A percentile compares a stretch with the other conserved stretches of the same genome.
Conservation (phyloP, 805 yeast species). For the Cephaloascus fragrans region DNA sequence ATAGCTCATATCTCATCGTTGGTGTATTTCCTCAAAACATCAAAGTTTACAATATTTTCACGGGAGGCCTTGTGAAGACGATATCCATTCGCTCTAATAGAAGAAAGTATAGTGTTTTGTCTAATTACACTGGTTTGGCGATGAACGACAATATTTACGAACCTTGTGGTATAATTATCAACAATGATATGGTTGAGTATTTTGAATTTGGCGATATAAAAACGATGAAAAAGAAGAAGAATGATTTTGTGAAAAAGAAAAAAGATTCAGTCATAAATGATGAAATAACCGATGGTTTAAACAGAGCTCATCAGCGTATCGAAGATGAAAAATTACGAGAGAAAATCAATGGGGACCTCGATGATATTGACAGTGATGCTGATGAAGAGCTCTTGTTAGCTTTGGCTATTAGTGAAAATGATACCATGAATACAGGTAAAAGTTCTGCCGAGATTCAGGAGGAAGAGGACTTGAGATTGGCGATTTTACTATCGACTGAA, state of each 20-base stretch:
- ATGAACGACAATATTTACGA: conserved; percentile 14
- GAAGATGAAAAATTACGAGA: conserved; percentile 19
- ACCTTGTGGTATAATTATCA: conserved; percentile 26
- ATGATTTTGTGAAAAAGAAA: conserved; percentile 12
- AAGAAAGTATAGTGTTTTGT: conserved; percentile 7
- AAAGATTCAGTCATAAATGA: conserved; percentile 16
- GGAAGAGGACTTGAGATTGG: conserved; percentile 20
- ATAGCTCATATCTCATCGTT: conserved; percentile 14
- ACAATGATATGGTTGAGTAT: conserved; percentile 33
- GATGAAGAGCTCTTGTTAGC: conserved; percentile 29
- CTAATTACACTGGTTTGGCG: conserved; percentile 17
- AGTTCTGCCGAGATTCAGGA: conserved; percentile 3
- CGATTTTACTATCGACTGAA: conserved; percentile 13
- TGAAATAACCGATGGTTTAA: conserved; percentile 18
- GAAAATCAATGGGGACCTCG: conserved; percentile 36
- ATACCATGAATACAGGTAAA: conserved; percentile 10
- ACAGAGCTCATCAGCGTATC: conserved; percentile 11
- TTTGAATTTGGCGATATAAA: conserved; percentile 32
- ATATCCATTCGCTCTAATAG: conserved; percentile 20
- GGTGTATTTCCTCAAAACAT: conserved; percentile 26
- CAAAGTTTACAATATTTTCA: conserved; percentile 29
- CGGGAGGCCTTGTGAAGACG: conserved; percentile 29
- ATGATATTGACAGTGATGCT: no score
- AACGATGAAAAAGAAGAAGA: conserved; percentile 9
- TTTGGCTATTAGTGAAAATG: conserved; percentile 32